Evolutionary conservation across 2,329 filamentous ascomycete species (phyloP), one percentile per base, ranked within the genome.

Genomic region (Claviceps fusiformis): DNA sequence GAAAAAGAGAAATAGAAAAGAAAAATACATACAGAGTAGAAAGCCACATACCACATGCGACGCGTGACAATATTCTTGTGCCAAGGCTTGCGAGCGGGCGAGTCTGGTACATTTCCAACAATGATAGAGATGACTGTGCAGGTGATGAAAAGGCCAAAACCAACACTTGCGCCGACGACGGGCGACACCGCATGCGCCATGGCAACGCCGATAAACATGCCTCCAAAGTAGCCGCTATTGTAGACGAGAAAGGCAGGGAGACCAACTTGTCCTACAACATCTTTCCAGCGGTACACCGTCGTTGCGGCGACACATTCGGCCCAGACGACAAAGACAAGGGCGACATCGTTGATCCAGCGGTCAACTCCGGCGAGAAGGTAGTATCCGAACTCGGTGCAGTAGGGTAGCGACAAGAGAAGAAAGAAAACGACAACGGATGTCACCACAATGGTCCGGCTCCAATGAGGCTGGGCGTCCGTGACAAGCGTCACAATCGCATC

Each of bases 371-470:
- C 72, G 2, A 81, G 69, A 0, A 81, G 70, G 56, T 78, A 75
- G 62, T 76, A 80, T 5, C 79, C 79, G 43, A 81, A 80, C 54
- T 80, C 71, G 0, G 78, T 80, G 63, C 78, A 80, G 62, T 80
- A 82, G 0, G 76, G 76, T 10, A 81, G 62, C 33, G 75, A 80
- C 60, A 80, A 66, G 15, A 80, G 68, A 59, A 81, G 79, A 0
- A 74, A 80, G 15, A 75, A 17, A 0, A 78, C 49, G 24, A 74
- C 75, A 15, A 80, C 63, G 0, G 56, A 62, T 0, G 76, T 80
- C 43, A 80, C 78, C 9, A 81, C 73, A 41, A 69, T 60, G 1
- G 75, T 71, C 0, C 76, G 70, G 2, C 73, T 75, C 15, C 67
- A 62, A 59, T 74, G 73, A 50, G 73, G 58, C n/a, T 77, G 75